phyloP scores from a whole-genome alignment of 345 rosid species.

The Tarenaya hassleriana region DNA sequence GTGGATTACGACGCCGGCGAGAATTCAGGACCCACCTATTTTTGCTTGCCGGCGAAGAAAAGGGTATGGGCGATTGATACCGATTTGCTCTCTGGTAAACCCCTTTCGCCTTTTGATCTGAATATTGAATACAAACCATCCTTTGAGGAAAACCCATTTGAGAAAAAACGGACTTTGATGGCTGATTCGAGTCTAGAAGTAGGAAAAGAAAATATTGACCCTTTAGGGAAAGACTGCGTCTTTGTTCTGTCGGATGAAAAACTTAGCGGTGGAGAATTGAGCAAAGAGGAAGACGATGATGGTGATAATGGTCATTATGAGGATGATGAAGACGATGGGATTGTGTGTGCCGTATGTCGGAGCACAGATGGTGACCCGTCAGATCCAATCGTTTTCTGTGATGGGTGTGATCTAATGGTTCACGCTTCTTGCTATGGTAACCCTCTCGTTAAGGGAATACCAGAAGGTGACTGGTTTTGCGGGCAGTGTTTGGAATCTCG shows the following conservation, averaged over 20 bases:
- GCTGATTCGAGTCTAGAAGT: constrained; percentile 23
- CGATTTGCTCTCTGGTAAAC: constrained; percentile 34
- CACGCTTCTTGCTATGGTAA: constrained; percentile 82
- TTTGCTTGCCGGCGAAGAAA: constrained; percentile 77
- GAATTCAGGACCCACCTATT: constrained; percentile 9
- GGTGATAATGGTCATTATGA: constrained; percentile 10
- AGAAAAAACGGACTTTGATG: not conserved
- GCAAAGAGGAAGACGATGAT: not conserved
- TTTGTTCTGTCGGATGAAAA: not conserved
- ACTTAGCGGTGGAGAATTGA: not conserved
- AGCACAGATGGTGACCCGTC: constrained; percentile 90
- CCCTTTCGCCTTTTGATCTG: constrained; percentile 60
- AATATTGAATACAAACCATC: constrained; percentile 54
- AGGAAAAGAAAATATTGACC: constrained; percentile 25
- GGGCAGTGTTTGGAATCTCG: constrained; percentile 32
- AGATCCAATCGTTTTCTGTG: constrained; percentile 93
- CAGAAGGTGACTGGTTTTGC: constrained; percentile 93
- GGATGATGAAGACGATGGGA: constrained; percentile 63
- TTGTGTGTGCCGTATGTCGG: constrained; percentile 71
- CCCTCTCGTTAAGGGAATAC: constrained; percentile 56
- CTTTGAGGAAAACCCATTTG: constrained; percentile 19
- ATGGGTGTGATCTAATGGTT: constrained; percentile 93
- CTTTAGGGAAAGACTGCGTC: constrained; percentile 7
- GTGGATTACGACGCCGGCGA: constrained; percentile 10
- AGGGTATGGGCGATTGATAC: constrained; percentile 78